A percentile compares a stretch with the other conserved stretches of the same genome.
Evolutionary conservation across 352 stramenopile genomes (phyloP).

Genomic region (Pythium chondricola): DNA sequence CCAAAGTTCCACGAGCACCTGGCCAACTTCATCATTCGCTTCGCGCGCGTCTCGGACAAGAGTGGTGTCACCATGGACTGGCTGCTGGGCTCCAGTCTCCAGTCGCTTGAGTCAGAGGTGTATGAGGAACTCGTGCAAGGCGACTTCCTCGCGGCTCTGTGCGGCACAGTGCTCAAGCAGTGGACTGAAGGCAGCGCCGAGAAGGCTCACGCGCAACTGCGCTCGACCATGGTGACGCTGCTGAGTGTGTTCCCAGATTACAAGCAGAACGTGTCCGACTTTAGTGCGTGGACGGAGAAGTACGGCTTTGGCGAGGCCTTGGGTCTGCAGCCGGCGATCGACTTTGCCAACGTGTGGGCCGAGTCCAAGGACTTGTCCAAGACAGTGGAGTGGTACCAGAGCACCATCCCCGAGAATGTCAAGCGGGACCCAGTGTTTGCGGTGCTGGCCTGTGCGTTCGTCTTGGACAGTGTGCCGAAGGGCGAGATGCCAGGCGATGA

Average conservation of each 20-base stretch:
- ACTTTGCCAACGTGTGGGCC: slow-evolving; percentile 42
- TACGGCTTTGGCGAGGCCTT: slow-evolving; percentile 52
- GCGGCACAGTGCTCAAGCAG: slow-evolving; percentile 41
- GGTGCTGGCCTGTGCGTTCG: slow-evolving; percentile 59
- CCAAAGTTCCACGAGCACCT: slow-evolving; percentile 77
- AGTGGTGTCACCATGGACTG: slow-evolving; percentile 66
- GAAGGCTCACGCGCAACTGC: slow-evolving; percentile 46
- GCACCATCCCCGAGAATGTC: slow-evolving; percentile 39
- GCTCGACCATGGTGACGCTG: slow-evolving; percentile 42
- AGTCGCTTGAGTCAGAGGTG: slow-evolving; percentile 44
- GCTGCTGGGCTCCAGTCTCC: slow-evolving; percentile 43
- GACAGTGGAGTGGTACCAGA: slow-evolving; percentile 52
- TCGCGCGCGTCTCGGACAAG: slow-evolving; percentile 53
- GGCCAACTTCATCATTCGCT: slow-evolving; percentile 58
- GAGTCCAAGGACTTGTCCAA: slow-evolving; percentile 37
- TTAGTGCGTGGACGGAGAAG: slow-evolving; percentile 68
- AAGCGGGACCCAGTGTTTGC: slow-evolving; percentile 54
- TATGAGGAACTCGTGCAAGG: slow-evolving; percentile 66
- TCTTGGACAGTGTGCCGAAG: slow-evolving; percentile 46
- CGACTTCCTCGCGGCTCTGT: slow-evolving; percentile 51
- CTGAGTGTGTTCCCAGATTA: slow-evolving; percentile 52
- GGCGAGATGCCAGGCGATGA: slow-evolving; percentile 50
- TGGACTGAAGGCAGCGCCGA: slow-evolving; percentile 33
- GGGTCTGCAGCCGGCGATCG: slow-evolving; percentile 45
- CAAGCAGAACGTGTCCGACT: slow-evolving; percentile 37